Evolutionary conservation across 1,284 basidiomycete species (phyloP).

Genomic region (Afroboletus lepidellus): DNA sequence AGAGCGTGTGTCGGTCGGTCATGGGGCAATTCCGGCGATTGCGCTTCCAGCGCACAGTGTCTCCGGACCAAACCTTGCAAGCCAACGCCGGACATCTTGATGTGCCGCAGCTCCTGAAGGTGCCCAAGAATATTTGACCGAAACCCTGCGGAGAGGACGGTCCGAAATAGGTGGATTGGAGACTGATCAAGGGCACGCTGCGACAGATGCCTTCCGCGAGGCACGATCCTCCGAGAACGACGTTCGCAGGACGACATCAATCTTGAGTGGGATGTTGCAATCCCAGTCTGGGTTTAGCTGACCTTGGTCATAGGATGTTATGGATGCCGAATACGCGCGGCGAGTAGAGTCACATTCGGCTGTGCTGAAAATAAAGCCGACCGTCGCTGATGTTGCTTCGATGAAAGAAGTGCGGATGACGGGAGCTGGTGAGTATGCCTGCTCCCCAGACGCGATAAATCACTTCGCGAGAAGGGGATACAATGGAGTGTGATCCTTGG

Average conservation of each 20-base stretch:
- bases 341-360: conserved; percentile 9
- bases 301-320: conserved; percentile 8
- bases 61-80: conserved; percentile 10
- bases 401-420: conserved; percentile 17
- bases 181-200: conserved; percentile 15
- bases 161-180: conserved; percentile 14
- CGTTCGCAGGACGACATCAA: conserved; percentile 11
- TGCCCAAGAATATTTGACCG: conserved; percentile 20
- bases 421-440: conserved; percentile 1
- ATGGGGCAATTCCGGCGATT: background rate
- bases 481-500: conserved; percentile 10
- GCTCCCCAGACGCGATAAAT: conserved; percentile 12
- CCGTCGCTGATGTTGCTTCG: conserved; percentile 4
- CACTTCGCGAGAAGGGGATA: conserved; percentile 18
- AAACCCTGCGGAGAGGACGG: conserved; percentile 12
- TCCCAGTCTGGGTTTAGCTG: conserved; percentile 21
- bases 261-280: conserved; percentile 19
- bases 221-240: conserved; percentile 11
- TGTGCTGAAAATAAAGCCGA: conserved; percentile 21
- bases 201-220: conserved; percentile 13
- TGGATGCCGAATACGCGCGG: conserved; percentile 7
- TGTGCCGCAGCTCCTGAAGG: conserved; percentile 12
- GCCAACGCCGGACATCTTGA: conserved; percentile 9
- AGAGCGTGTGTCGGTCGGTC: conserved; percentile 24
- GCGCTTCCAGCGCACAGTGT: conserved; percentile 11